These are phyloP conservation scores for Plectosphaerella plurivora DNA, from an alignment of 2,329 filamentous ascomycete genomes.

Conservation along the genomic window DNA sequence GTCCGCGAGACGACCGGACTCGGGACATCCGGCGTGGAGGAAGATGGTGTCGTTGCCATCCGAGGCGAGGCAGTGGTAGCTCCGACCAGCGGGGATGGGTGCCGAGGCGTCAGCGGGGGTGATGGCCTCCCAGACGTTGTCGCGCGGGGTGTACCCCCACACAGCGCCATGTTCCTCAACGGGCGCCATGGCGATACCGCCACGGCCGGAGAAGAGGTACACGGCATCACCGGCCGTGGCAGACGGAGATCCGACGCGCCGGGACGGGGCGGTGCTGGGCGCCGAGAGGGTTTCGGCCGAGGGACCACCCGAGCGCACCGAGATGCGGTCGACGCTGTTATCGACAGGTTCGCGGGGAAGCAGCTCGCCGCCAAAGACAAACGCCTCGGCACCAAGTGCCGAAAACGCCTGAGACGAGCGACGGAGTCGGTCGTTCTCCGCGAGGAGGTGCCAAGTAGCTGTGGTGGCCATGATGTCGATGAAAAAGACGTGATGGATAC, in stretches of 20 bases:
- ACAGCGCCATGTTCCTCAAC: slow-evolving; percentile 53
- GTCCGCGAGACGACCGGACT: slow-evolving; percentile 50
- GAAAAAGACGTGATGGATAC: too few species aligned
- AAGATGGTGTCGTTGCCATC: slow-evolving; percentile 40
- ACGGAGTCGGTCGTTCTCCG: slow-evolving; percentile 27
- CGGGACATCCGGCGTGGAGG: slow-evolving; percentile 58
- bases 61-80: slow-evolving; percentile 50
- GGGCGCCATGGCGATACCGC: slow-evolving; percentile 54
- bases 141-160: slow-evolving; percentile 46
- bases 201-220: slow-evolving; percentile 60
- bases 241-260: slow-evolving; percentile 53
- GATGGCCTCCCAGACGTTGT: slow-evolving; percentile 39
- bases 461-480: slow-evolving; percentile 5
- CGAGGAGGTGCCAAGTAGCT: slow-evolving; percentile 19
- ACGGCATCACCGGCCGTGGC: slow-evolving; percentile 39
- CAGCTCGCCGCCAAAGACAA: slow-evolving; percentile 49
- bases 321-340: slow-evolving; percentile 37
- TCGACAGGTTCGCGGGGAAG: slow-evolving; percentile 45
- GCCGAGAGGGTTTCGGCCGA: slow-evolving; percentile 12
- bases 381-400: slow-evolving; percentile 30
- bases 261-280: slow-evolving; percentile 30
- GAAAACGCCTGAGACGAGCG: slow-evolving; percentile 46
- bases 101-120: slow-evolving; percentile 27
- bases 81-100: slow-evolving; percentile 41
- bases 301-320: neutral